Conservation (phyloP, 129 eudicot species). For the Glebionis coronaria region DNA sequence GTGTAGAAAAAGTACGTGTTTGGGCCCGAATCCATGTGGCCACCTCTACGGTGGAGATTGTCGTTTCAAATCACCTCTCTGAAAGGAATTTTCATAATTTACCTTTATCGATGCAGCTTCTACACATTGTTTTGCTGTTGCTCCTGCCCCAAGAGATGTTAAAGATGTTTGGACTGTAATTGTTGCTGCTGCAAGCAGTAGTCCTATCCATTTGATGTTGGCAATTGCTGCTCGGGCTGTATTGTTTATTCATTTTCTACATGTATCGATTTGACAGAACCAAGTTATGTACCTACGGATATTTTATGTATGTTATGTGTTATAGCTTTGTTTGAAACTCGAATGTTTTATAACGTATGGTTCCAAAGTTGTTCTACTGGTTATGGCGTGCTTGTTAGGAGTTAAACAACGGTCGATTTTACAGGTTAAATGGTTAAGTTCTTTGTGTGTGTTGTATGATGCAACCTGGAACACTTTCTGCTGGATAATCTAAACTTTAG, state of each 20-base stretch:
- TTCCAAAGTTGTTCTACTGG: constrained; percentile 16
- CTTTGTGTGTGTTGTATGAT: too few species aligned
- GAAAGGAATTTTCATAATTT: background rate
- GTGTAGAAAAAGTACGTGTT: too few species aligned
- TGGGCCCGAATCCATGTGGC: too few species aligned
- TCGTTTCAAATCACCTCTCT: constrained; percentile 1
- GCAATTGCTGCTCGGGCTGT: background rate
- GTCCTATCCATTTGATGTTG: background rate
- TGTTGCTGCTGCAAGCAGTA: constrained; percentile 40
- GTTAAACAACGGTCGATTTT: background rate
- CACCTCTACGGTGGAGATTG: background rate
- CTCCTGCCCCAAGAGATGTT: constrained; percentile 45
- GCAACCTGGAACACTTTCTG: too few species aligned
- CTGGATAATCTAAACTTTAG: too few species aligned
- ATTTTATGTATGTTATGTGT: background rate
- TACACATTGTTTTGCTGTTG: constrained; percentile 60
- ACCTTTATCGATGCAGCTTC: constrained; percentile 36
- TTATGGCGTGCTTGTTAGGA: background rate
- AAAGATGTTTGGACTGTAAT: constrained; percentile 39
- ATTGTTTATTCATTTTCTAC: background rate
- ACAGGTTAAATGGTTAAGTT: too few species aligned
- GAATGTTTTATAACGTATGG: too few species aligned
- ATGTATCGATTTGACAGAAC: background rate
- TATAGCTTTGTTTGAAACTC: background rate
- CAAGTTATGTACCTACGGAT: constrained; percentile 7